These are phyloP conservation scores for Teratosphaeria pseudoeucalypti DNA, from an alignment of 2,329 filamentous ascomycete species.

Conservation along the genomic window DNA sequence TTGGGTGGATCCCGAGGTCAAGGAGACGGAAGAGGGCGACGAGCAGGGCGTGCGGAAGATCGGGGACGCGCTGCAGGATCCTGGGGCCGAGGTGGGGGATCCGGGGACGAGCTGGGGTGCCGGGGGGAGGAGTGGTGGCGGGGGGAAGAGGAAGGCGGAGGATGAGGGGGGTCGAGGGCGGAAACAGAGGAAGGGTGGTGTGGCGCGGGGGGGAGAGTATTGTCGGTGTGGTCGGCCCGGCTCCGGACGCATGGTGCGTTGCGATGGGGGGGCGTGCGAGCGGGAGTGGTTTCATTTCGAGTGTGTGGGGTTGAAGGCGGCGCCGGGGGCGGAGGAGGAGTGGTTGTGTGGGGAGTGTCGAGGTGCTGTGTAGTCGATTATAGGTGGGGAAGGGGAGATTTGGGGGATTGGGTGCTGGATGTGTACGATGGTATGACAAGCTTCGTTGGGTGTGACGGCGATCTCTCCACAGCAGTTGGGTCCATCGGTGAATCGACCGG, in stretches of 20 bases:
- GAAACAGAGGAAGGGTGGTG: background rate
- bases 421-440: too few species aligned
- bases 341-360: slow-evolving; percentile 18
- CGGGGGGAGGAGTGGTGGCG: slow-evolving; percentile 1
- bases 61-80: slow-evolving; percentile 18
- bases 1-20: slow-evolving; percentile 27
- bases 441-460: too few species aligned
- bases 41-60: slow-evolving; percentile 22
- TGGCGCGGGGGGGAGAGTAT: slow-evolving; percentile 2
- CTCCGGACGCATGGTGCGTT: slow-evolving; percentile 57
- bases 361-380: too few species aligned
- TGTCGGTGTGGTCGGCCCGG: slow-evolving; percentile 12
- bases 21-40: slow-evolving; percentile 27
- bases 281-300: slow-evolving; percentile 75
- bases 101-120: slow-evolving; percentile 8
- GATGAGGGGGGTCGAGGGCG: background rate
- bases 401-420: too few species aligned
- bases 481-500: too few species aligned
- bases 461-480: too few species aligned
- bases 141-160: slow-evolving; percentile 2
- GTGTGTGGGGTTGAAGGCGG: slow-evolving; percentile 57
- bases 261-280: slow-evolving; percentile 65
- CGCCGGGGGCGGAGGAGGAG: slow-evolving; percentile 35
- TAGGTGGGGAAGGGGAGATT: too few species aligned
- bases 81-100: slow-evolving; percentile 14